Percentiles rank a stretch among this genome's conserved stretches.
Conservation (phyloP, 208 protist genomes). For the Naegleria lovaniensis region DNA sequence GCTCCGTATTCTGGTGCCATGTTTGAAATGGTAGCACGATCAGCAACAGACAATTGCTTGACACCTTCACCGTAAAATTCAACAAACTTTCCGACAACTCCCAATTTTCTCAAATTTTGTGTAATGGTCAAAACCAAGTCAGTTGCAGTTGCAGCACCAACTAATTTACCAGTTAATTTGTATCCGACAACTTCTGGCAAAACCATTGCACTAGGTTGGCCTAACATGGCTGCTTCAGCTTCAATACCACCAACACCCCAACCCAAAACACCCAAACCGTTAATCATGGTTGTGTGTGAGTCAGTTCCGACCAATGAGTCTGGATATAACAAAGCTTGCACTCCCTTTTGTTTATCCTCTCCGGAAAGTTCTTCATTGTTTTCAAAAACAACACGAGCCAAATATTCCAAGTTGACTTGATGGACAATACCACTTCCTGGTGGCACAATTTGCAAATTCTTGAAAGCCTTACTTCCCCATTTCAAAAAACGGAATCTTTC, state of each 20-base stretch:
- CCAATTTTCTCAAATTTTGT: slow-evolving; percentile 78
- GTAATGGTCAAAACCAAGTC: slow-evolving; percentile 91
- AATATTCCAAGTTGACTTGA: slow-evolving; percentile 94
- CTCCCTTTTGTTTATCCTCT: neutral
- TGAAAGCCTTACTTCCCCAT: slow-evolving; percentile 88
- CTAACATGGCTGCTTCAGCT: slow-evolving; percentile 89
- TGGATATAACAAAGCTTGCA: slow-evolving; percentile 74
- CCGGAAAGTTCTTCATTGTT: slow-evolving; percentile 39
- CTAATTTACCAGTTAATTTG: slow-evolving; percentile 78
- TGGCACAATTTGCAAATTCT: slow-evolving; percentile 87
- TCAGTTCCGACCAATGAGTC: slow-evolving; percentile 92
- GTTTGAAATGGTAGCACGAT: slow-evolving; percentile 87
- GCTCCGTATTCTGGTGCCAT: slow-evolving; percentile 95
- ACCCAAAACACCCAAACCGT: slow-evolving; percentile 85
- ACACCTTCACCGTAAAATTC: slow-evolving; percentile 91
- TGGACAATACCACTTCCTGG: slow-evolving; percentile 92
- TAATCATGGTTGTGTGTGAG: slow-evolving; percentile 93
- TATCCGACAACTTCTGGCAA: slow-evolving; percentile 89
- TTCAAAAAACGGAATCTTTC: slow-evolving; percentile 94
- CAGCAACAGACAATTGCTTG: slow-evolving; percentile 73
- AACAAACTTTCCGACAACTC: slow-evolving; percentile 92
- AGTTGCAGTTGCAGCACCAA: slow-evolving; percentile 81
- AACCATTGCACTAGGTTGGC: slow-evolving; percentile 86
- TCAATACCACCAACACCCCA: slow-evolving; percentile 95
- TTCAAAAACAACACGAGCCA: slow-evolving; percentile 86